Evolutionary conservation across 2,329 filamentous ascomycete genomes (phyloP), one percentile per base, ranked within the genome.

Genomic region (Tympanopsis confertula): DNA sequence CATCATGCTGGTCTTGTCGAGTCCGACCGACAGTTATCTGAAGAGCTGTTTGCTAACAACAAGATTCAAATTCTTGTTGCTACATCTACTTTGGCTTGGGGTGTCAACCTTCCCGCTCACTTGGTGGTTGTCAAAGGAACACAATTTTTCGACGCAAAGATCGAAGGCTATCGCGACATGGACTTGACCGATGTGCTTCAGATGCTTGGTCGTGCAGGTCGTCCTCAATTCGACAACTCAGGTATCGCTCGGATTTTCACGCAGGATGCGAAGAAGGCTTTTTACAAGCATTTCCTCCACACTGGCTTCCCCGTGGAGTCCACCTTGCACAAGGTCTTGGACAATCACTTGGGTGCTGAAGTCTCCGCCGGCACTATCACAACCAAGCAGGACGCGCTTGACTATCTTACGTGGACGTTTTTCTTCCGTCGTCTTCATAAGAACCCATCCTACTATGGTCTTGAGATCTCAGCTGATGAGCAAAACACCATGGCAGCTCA

Each of bases 341-440:
- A 96, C 61, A 94, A 98, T 64, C 93, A 98, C 70, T 70, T 98
- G 56, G 82, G 87, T 44, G 91, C 91, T 41, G 91, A 98, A 62
- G 79, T 96, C 4, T 94, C 88, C 1, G 86, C 91, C 1, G 88
- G 86, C 47, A 98, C 91, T 1, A 85, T 98, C 37, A 68, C 82
- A 20, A 94, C 87, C 5, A 95, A 95, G 59, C 91, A 98, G 59
- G 91, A 98, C 60, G 91, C 91, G 1, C 71, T 98, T 3, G 93
- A 98, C 58, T 98, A 98, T 54, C 64, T 98, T 38, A 98, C 91
- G 0, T 98, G 93, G 91, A 98, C 93, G 1, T 98, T 98, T 66
- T 98, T 98, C 73, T 98, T 98, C 71, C 78, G 93, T 3, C 74
- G 91, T 10, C 65, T 98, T 28, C 91, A 98, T 66, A 98, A 98